These are phyloP conservation scores for Xanthoconium purpureum DNA, from an alignment of 768 basidiomycete species.

Conservation along the genomic window DNA sequence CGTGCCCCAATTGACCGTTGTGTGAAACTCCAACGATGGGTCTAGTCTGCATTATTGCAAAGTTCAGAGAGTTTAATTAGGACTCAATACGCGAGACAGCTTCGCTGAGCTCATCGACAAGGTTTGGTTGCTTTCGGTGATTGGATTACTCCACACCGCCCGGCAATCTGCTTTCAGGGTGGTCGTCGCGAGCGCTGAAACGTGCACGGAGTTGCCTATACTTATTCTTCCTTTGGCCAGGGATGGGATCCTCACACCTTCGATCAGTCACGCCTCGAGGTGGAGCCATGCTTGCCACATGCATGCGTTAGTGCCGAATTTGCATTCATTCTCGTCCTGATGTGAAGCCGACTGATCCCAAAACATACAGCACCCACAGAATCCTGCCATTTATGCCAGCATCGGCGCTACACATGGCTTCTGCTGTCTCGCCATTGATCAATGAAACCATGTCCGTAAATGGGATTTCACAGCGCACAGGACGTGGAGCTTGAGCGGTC, in stretches of 20 bases:
- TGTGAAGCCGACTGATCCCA: constrained; percentile 17
- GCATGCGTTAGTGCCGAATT: constrained; percentile 28
- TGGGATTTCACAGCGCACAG: constrained; percentile 28
- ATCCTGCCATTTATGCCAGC: constrained; percentile 21
- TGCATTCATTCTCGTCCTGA: constrained; percentile 29
- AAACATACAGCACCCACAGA: constrained; percentile 23
- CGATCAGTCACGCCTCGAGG: constrained; percentile 37
- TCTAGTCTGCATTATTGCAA: constrained; percentile 7
- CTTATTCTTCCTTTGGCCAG: constrained; percentile 10
- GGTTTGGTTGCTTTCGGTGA: constrained; percentile 25
- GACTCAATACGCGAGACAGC: constrained; percentile 10
- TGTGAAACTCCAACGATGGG: constrained; percentile 7
- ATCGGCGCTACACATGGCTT: constrained; percentile 22
- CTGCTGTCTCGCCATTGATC: constrained; percentile 15
- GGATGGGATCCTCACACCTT: constrained; percentile 31
- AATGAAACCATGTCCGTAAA: constrained; percentile 8
- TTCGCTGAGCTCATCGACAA: constrained; percentile 32
- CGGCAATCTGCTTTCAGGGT: constrained; percentile 24
- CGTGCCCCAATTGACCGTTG: constrained; percentile 8
- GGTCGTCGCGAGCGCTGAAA: constrained; percentile 6
- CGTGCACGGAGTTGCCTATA: constrained; percentile 22
- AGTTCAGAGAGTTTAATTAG: constrained; percentile 26
- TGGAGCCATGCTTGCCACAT: constrained; percentile 33
- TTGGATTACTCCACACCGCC: constrained; percentile 24
- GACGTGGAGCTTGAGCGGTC: constrained; percentile 31